Base-by-base conservation (phyloP, 129 eudicot genomes). In the Flaveria robusta region DNA sequence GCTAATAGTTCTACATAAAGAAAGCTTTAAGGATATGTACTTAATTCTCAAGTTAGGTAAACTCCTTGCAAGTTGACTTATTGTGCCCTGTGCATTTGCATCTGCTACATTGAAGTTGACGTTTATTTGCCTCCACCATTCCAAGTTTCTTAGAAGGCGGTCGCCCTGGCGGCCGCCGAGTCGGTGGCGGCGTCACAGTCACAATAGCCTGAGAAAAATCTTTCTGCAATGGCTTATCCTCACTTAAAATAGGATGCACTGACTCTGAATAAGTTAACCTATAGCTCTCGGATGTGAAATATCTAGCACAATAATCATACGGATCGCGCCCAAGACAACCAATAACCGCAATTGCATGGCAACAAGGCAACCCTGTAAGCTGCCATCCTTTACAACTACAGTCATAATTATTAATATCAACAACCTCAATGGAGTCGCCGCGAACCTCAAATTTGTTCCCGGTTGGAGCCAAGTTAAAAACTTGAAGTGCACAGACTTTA, bases 111-210 rank as follows among this genome's bases (percentile, higher is more conserved):
- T 85, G 97, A 47, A 91, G 88, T 60, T 88, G 98, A 51, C 98
- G 91, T 73, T 85, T 93, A 70, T 56, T 78, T 3, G 69, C 68
- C 19, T 88, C 93, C 14, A 58, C 86, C 56, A 70, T 54, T 63
- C 91, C 90, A 74, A 72, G 49, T 68, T 79, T 85, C 87, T 90
- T 93, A 27, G 77, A 85, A 3, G 89, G 72, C 11, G 98, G 98
- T 70, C 98, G 81, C 14, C 98, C 97, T 12, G 98, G 97, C 5
- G 97, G 98, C 12, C 97, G 93, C 43, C 91, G 89, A 13, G 96
- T 93, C 6, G 98, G 97, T 18, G 98, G 98, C 1, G 98, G 97
- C 2, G 85, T 93, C 23, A 93, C 98, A 42, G 85, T 87, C 23
- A 93, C 90, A 41, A 71, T 81, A 69, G 43, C 77, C 83, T 77